Evolutionary conservation across 1,284 basidiomycete genomes (phyloP).

Genomic region (Serendipita sp.): DNA sequence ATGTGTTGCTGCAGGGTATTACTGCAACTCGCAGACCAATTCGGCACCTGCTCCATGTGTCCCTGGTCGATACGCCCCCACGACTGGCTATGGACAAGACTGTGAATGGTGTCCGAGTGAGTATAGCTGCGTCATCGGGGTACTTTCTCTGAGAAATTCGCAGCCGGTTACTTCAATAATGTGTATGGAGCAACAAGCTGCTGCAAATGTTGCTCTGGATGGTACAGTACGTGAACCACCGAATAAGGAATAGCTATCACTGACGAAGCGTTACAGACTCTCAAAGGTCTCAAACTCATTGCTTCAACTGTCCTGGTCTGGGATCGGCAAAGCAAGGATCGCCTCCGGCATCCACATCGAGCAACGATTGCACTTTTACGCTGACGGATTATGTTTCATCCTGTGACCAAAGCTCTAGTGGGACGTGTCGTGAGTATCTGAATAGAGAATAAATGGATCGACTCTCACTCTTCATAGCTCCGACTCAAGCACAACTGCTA

Average conservation of each 20-base stretch:
- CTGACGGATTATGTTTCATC: neutral
- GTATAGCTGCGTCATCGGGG: neutral
- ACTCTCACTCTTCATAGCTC: neutral
- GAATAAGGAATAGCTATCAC: neutral
- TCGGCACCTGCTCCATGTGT: conserved; percentile 1
- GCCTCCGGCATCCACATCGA: neutral
- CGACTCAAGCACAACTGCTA: neutral
- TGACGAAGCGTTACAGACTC: neutral
- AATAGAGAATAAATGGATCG: neutral
- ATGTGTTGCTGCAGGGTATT: no score
- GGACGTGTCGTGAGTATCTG: neutral
- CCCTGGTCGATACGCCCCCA: conserved; percentile 5
- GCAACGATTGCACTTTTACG: neutral
- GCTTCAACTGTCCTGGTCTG: conserved; percentile 1
- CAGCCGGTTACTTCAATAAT: conserved; percentile 5
- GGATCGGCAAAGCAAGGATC: neutral
- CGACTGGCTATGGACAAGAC: neutral
- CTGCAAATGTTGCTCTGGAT: conserved; percentile 4
- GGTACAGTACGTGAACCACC: neutral
- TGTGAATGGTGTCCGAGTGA: conserved; percentile 3
- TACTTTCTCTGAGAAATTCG: neutral
- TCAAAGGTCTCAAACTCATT: conserved; percentile 3
- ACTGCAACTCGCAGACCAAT: neutral
- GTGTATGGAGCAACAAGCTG: neutral
- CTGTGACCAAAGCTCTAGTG: neutral